Evolutionary conservation across 2,329 filamentous ascomycete species (phyloP).

Genomic region (Aspergillus persii): DNA sequence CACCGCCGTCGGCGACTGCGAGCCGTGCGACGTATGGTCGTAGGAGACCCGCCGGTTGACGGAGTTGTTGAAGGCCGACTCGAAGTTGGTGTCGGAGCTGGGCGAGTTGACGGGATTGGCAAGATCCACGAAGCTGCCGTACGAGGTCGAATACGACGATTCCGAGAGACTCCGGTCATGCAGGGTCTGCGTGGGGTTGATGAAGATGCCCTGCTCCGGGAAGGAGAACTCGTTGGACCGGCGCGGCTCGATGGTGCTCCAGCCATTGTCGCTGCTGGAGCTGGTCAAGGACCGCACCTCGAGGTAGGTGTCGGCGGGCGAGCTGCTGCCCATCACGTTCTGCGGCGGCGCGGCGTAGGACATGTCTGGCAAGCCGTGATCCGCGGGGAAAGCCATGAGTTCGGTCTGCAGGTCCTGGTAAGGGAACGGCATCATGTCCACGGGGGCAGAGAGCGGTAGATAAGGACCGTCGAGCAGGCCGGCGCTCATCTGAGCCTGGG

Average conservation of each 20-base stretch:
- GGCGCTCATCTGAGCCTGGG: slow-evolving; percentile 62
- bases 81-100: slow-evolving; percentile 70
- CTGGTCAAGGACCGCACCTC: slow-evolving; percentile 80
- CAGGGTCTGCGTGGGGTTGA: slow-evolving; percentile 87
- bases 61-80: slow-evolving; percentile 48
- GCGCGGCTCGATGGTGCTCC: slow-evolving; percentile 76
- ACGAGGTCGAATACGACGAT: slow-evolving; percentile 73
- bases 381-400: slow-evolving; percentile 54
- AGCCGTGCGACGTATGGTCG: slow-evolving; percentile 44
- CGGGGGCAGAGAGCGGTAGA: slow-evolving; percentile 49
- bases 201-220: slow-evolving; percentile 66
- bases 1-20: slow-evolving; percentile 50
- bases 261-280: slow-evolving; percentile 82
- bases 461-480: slow-evolving; percentile 64
- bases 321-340: slow-evolving; percentile 53
- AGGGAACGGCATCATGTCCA: slow-evolving; percentile 67
- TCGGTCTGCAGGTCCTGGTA: slow-evolving; percentile 78
- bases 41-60: slow-evolving; percentile 41
- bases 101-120: slow-evolving; percentile 79
- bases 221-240: slow-evolving; percentile 68
- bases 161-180: slow-evolving; percentile 86
- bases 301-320: slow-evolving; percentile 75
- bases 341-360: slow-evolving; percentile 40
- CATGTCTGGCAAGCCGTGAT: slow-evolving; percentile 48
- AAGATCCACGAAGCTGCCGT: slow-evolving; percentile 80